Base-by-base conservation (phyloP, 768 basidiomycete genomes). In the Austroboletus festivus region DNA sequence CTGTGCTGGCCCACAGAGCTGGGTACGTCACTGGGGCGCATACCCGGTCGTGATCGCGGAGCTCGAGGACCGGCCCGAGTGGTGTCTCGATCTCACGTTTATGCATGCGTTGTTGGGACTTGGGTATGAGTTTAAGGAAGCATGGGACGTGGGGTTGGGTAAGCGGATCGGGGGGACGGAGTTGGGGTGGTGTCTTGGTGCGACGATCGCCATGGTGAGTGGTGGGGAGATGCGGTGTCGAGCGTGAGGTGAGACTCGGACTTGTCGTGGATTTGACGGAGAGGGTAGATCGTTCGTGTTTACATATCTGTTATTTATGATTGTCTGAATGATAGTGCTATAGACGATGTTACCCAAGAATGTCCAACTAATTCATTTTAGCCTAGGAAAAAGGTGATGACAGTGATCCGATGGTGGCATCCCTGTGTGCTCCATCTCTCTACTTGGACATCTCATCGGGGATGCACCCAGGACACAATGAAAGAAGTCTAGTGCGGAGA, bases 11-110 rank as follows among this genome's bases (percentile, higher is more conserved):
- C 78, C 73, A 2, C 45, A 68, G 0, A 68, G 74, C 22, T 92
- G 92, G 89, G 47, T 55, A 19, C 58, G 68, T 22, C 70, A 70
- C 34, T 81, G 78, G 78, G 68, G 69, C n/a, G 49, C 60, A 15
- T 67, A 76, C 62, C 61, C 68, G 6, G 65, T 62, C 1, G 79
- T 79, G 30, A 73, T 86, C 65, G 74, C 68, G 1, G 95, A 96
- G 61, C 72, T 98, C 6, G 73, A 79, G 41, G 89, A 74, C 41
- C 76, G 94, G 10, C 93, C 95, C 0, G 95, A 97, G 73, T 94
- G 87, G 76, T 99, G 96, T 66, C 77, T 97, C 34, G 95, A 99
- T 65, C 67, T 98, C 61, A 97, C 91, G 37, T 99, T 95, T 68
- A 91, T 93, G 93, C 83, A 96, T 61, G 85, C 82, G 41, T 67